A percentile compares a stretch with the other conserved stretches of the same genome.
These are phyloP conservation scores for Silene conica DNA, from an alignment of 148 eudicot genomes.

Conservation along the genomic window DNA sequence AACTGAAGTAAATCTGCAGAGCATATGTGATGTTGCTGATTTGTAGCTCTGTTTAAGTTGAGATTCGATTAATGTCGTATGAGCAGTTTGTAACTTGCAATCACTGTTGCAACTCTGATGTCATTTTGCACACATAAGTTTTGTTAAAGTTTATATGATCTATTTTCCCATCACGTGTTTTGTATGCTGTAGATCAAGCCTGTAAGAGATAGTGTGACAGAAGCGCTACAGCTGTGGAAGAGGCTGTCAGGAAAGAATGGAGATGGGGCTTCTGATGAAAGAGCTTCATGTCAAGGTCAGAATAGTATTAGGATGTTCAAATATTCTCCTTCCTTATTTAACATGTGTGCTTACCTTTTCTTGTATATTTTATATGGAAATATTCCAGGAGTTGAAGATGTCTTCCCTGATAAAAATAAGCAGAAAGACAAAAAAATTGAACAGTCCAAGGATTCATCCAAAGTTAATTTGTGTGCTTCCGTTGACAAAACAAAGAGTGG, in stretches of 20 bases:
- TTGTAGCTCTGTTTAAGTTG: not conserved
- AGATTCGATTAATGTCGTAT: too few relatives aligned
- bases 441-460: slow-evolving; percentile 49
- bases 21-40: not conserved
- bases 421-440: slow-evolving; percentile 28
- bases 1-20: not conserved
- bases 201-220: slow-evolving; percentile 88
- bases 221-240: slow-evolving; percentile 90
- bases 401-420: slow-evolving; percentile 35
- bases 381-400: slow-evolving; percentile 50
- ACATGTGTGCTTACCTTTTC: slow-evolving; percentile 8
- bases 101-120: not conserved
- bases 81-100: too few relatives aligned
- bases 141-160: not conserved
- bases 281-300: slow-evolving; percentile 45
- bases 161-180: not conserved
- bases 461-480: slow-evolving; percentile 38
- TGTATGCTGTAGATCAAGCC: slow-evolving; percentile 66
- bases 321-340: slow-evolving; percentile 5
- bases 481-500: slow-evolving; percentile 44
- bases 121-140: not conserved
- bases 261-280: slow-evolving; percentile 51
- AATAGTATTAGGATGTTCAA: slow-evolving; percentile 15
- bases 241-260: slow-evolving; percentile 62
- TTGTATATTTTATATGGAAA: slow-evolving; percentile 8